A percentile compares a stretch with the other conserved stretches of the same genome.
phyloP scores from a whole-genome alignment of 495 filamentous ascomycete genomes.

The Cercophora sp. region DNA sequence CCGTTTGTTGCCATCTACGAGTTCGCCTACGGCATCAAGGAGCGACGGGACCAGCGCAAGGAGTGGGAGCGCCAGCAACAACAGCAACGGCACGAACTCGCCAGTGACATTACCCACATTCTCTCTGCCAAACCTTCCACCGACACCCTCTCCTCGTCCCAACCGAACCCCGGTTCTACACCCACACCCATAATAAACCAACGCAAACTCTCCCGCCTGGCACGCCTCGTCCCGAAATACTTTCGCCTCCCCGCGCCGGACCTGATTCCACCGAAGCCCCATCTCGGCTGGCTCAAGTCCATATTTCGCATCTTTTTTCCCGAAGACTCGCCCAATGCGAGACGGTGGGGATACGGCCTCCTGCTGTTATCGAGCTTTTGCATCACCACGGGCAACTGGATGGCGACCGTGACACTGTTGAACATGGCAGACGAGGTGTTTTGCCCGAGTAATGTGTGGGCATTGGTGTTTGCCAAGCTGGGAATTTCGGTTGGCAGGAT shows the following conservation, averaged over 20 bases:
- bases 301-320: not conserved
- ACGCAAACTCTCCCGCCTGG: not conserved
- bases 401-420: not conserved
- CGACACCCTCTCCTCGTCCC: not conserved
- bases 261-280: not conserved
- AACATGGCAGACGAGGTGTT: slow-evolving; percentile 1
- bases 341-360: not conserved
- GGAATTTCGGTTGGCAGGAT: not conserved
- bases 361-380: not conserved
- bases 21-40: not conserved
- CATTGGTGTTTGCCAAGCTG: slow-evolving; percentile 3
- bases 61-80: not conserved
- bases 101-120: not conserved
- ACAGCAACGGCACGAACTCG: not conserved
- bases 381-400: slow-evolving; percentile 1
- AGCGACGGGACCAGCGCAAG: not conserved
- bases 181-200: not conserved
- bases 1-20: slow-evolving; percentile 2
- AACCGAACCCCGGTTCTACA: not conserved
- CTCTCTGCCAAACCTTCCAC: not conserved
- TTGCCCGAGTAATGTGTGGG: not conserved
- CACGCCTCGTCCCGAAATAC: not conserved
- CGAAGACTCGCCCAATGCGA: not conserved
- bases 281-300: slow-evolving; percentile 4
- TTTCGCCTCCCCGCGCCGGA: not conserved